Conservation (phyloP, 192 early-diverging fungal species). For the Spizellomyces punctatus region DNA sequence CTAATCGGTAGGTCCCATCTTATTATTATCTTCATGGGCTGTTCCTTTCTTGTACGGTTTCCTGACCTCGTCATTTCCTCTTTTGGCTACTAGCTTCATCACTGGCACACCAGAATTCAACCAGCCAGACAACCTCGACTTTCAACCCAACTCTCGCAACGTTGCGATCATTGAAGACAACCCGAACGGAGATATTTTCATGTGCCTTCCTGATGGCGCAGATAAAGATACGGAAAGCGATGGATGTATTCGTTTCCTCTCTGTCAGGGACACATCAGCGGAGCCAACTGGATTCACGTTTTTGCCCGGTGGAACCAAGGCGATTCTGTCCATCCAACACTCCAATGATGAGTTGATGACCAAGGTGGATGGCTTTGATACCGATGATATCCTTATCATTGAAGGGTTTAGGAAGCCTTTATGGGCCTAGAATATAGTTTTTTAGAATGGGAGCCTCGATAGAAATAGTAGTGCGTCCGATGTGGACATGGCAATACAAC, state of each 20-base stretch:
- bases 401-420: neutral
- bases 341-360: slow-evolving; percentile 1
- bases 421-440: no score
- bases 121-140: neutral
- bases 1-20: neutral
- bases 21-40: neutral
- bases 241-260: slow-evolving; percentile 2
- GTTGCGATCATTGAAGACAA: neutral
- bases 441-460: no score
- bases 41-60: no score
- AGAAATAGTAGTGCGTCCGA: no score
- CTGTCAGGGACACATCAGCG: neutral
- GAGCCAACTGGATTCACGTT: slow-evolving; percentile 2
- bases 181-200: neutral
- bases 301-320: neutral
- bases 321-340: slow-evolving; percentile 1
- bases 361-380: neutral
- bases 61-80: no score
- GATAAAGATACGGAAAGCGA: slow-evolving; percentile 3
- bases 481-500: no score
- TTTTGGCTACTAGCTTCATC: neutral
- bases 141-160: slow-evolving; percentile 6
- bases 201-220: neutral
- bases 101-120: neutral
- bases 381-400: slow-evolving; percentile 2